phyloP scores from a whole-genome alignment of 139 green algal genomes.

The Limnomonas spitsbergensis region DNA sequence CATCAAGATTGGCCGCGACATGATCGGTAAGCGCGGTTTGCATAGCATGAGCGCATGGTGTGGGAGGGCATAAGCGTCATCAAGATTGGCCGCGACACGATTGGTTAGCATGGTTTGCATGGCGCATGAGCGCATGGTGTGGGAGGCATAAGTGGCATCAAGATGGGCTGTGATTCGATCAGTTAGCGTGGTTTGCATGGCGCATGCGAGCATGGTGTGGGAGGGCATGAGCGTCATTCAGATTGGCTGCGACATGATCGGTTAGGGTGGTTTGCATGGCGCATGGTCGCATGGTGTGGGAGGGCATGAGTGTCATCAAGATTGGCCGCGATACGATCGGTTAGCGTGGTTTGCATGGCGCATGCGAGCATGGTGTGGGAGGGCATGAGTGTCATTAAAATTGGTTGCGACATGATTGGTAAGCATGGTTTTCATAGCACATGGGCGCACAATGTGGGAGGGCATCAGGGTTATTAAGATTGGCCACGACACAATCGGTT shows the following conservation, averaged over 20 bases:
- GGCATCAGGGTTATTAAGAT: slow-evolving; percentile 71
- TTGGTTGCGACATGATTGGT: too few relatives aligned
- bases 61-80: slow-evolving; percentile 78
- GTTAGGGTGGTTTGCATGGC: too few relatives aligned
- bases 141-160: too few relatives aligned
- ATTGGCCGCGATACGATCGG: slow-evolving; percentile 85
- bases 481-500: slow-evolving; percentile 84
- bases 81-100: slow-evolving; percentile 74
- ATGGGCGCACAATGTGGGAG: slow-evolving; percentile 83
- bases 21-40: slow-evolving; percentile 72
- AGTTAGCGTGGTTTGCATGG: too few relatives aligned
- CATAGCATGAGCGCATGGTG: too few relatives aligned
- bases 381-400: too few relatives aligned
- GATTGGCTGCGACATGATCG: slow-evolving; percentile 83
- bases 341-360: too few relatives aligned
- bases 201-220: slow-evolving; percentile 86
- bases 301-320: slow-evolving; percentile 70
- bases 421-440: too few relatives aligned
- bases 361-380: too few relatives aligned
- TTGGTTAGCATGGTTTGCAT: too few relatives aligned
- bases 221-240: slow-evolving; percentile 72
- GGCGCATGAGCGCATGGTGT: too few relatives aligned
- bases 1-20: slow-evolving; percentile 72
- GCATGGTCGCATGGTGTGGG: slow-evolving; percentile 85
- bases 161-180: too few relatives aligned